Evolutionary conservation across 495 filamentous ascomycete species (phyloP).

Genomic region (Aspergillus egyptiacus): DNA sequence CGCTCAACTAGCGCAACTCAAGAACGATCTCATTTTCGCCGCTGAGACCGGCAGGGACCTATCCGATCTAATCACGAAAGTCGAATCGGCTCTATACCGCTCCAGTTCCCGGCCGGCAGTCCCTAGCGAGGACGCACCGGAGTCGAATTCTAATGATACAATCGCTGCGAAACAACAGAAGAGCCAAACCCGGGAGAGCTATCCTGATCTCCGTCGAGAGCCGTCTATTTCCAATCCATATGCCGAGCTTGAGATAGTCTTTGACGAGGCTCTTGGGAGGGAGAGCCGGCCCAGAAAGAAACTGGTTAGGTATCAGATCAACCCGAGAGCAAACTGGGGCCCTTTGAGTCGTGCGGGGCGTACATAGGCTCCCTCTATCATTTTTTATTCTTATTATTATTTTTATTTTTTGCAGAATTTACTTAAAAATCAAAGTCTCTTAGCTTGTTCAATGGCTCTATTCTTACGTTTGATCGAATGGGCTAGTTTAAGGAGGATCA

Average conservation of each 20-base stretch:
- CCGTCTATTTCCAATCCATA: constrained; percentile 1
- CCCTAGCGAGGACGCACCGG: constrained; percentile 11
- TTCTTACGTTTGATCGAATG: too few relatives aligned
- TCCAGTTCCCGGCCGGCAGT: constrained; percentile 23
- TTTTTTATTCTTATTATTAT: background rate
- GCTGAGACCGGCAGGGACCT: constrained; percentile 33
- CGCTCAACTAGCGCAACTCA: constrained; percentile 25
- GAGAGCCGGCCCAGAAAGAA: constrained; percentile 52
- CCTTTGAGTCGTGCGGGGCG: constrained; percentile 67
- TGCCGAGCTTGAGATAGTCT: constrained; percentile 57
- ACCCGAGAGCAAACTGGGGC: constrained; percentile 89
- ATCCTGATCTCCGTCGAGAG: background rate
- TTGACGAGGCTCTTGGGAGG: constrained; percentile 73
- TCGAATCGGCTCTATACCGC: constrained; percentile 45
- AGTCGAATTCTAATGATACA: constrained; percentile 4
- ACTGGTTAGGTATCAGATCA: constrained; percentile 76
- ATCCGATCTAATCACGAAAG: constrained; percentile 34
- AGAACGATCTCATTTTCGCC: constrained; percentile 31
- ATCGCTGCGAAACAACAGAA: constrained; percentile 8
- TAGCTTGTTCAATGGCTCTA: too few relatives aligned
- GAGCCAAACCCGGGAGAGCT: constrained; percentile 14
- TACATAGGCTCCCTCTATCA: background rate
- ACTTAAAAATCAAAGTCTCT: too few relatives aligned
- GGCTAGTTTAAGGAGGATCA: too few relatives aligned
- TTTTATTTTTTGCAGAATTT: too few relatives aligned